A percentile compares a stretch with the other conserved stretches of the same genome.
Conservation (phyloP, 2,329 filamentous ascomycete species). For the Knoxdaviesia capensis region DNA sequence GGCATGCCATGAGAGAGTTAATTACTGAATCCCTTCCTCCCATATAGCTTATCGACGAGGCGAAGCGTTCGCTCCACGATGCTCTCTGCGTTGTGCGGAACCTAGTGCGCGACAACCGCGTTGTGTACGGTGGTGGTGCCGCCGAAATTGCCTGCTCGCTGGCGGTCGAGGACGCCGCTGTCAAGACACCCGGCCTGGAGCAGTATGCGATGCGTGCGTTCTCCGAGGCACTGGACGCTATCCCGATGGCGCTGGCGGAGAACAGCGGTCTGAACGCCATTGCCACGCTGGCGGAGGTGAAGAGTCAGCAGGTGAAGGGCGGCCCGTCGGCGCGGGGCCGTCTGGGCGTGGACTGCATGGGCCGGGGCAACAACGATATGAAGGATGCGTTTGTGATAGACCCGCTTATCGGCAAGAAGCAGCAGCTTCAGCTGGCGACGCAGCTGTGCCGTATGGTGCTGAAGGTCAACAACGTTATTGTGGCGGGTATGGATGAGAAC, state of each 20-base stretch:
- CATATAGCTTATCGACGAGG: constrained; percentile 84
- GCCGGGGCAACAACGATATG: constrained; percentile 90
- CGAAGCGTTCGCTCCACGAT: constrained; percentile 91
- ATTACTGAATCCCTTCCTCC: not conserved
- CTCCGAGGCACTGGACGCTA: constrained; percentile 75
- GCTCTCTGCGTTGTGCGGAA: constrained; percentile 96
- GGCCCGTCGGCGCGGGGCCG: constrained; percentile 27
- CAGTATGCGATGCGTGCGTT: constrained; percentile 99
- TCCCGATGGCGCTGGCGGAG: constrained; percentile 92
- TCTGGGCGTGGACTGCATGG: constrained; percentile 95
- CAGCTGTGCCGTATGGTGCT: constrained; percentile 96
- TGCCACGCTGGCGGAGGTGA: constrained; percentile 82
- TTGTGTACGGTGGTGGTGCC: constrained; percentile 92
- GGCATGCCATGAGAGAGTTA: too few relatives aligned
- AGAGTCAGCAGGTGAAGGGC: constrained; percentile 86
- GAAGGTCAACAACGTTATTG: constrained; percentile 93
- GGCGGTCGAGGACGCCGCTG: constrained; percentile 84
- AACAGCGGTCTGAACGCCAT: constrained; percentile 95
- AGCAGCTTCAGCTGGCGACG: constrained; percentile 88
- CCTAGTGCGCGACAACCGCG: constrained; percentile 84
- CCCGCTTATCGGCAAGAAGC: constrained; percentile 91
- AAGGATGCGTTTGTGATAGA: constrained; percentile 96
- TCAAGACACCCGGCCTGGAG: constrained; percentile 89
- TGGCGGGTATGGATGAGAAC: constrained; percentile 68
- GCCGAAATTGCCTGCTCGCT: constrained; percentile 95